Percentiles rank a stretch among this genome's conserved stretches.
Conservation (phyloP, 805 yeast species). For the Saccharomyces eubayanus region DNA sequence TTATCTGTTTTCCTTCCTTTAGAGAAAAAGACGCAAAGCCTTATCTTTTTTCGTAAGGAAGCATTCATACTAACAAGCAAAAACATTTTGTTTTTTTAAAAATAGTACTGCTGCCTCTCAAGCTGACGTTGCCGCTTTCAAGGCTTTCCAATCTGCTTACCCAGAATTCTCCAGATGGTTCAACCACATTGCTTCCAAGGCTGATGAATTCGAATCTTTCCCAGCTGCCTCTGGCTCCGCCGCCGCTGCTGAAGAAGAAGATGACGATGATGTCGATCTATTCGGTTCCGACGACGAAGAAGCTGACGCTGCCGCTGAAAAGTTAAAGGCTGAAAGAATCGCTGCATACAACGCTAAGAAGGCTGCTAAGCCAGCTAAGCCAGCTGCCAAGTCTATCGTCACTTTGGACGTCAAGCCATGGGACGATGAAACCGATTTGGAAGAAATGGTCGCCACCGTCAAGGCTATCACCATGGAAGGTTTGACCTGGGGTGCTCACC, state of each 20-base stretch:
- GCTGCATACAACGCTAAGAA: slow-evolving; percentile 97
- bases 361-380: slow-evolving; percentile 94
- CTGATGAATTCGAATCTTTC: slow-evolving; percentile 71
- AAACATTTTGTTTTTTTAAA: background rate
- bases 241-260: slow-evolving; percentile 52
- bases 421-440: slow-evolving; percentile 98
- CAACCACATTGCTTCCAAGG: slow-evolving; percentile 93
- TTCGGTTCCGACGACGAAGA: slow-evolving; percentile 93
- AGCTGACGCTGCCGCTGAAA: slow-evolving; percentile 95
- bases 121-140: slow-evolving; percentile 90
- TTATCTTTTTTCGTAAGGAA: background rate
- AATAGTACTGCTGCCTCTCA: slow-evolving; percentile 79
- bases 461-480: slow-evolving; percentile 85
- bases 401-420: slow-evolving; percentile 98
- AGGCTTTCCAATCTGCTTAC: slow-evolving; percentile 85
- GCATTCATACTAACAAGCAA: slow-evolving; percentile 2
- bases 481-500: slow-evolving; percentile 96
- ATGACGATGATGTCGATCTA: slow-evolving; percentile 81
- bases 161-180: slow-evolving; percentile 97
- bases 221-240: slow-evolving; percentile 73
- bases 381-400: slow-evolving; percentile 96
- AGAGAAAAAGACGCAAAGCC: background rate
- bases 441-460: slow-evolving; percentile 77
- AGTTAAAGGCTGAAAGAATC: slow-evolving; percentile 92
- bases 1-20: background rate